Evolutionary conservation across 1,284 basidiomycete species (phyloP).

Genomic region (Lentinula novae-zelandiae): DNA sequence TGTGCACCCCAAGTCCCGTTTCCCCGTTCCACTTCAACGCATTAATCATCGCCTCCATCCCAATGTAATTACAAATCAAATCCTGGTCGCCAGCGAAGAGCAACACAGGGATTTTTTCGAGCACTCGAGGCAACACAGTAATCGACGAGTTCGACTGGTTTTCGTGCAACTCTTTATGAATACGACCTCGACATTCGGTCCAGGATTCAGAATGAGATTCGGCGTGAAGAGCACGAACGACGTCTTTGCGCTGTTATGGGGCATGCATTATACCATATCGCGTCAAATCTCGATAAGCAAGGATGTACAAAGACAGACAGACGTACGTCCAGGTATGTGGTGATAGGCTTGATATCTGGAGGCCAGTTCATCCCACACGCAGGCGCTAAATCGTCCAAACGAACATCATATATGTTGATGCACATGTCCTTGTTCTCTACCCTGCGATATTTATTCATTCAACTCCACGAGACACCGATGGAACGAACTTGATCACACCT

Average conservation of each 20-base stretch:
- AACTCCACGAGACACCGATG: background rate
- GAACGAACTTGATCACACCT: conserved; percentile 10
- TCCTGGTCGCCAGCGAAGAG: conserved; percentile 96
- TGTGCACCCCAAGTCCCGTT: conserved; percentile 79
- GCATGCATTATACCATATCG: background rate
- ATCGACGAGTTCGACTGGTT: conserved; percentile 67
- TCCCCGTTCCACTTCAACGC: conserved; percentile 82
- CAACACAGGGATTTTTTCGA: conserved; percentile 80
- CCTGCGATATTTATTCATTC: background rate
- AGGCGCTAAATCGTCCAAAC: conserved; percentile 81
- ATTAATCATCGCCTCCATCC: conserved; percentile 84
- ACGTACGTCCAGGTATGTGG: conserved; percentile 78
- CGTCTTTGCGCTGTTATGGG: conserved; percentile 64
- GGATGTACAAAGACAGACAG: background rate
- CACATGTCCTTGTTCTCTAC: conserved; percentile 75
- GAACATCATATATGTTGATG: conserved; percentile 94
- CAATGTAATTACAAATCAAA: conserved; percentile 93
- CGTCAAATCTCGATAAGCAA: conserved; percentile 7
- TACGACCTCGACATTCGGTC: conserved; percentile 81
- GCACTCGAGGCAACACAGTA: conserved; percentile 73
- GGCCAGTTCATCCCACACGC: conserved; percentile 99
- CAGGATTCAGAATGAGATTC: conserved; percentile 75
- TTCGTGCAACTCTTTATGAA: conserved; percentile 64
- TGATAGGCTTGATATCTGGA: conserved; percentile 78
- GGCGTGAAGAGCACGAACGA: conserved; percentile 84